Conservation (phyloP, 1,284 basidiomycete genomes). For the Puccinia horiana region DNA sequence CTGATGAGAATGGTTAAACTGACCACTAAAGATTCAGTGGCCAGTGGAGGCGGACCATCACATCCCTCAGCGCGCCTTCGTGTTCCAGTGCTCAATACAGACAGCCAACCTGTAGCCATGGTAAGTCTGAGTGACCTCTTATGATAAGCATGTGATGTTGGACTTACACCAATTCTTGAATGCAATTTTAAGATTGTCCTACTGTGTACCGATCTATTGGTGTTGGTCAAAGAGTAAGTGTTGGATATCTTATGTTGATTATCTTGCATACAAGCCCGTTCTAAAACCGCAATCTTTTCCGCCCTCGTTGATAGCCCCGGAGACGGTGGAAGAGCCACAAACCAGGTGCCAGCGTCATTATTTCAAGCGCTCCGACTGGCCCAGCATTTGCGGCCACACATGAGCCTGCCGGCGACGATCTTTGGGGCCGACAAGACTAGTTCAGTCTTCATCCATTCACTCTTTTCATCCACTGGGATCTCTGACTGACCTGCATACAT, state of each 20-base stretch:
- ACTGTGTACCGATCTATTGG: constrained; percentile 44
- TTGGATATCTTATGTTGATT: background rate
- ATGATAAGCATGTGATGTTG: background rate
- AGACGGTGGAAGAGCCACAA: constrained; percentile 35
- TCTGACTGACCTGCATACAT: background rate
- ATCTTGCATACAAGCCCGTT: background rate
- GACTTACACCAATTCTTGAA: background rate
- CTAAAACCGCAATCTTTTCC: background rate
- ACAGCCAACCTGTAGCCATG: constrained; percentile 40
- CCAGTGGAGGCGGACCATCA: background rate
- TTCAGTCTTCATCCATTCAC: background rate
- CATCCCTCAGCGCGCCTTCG: constrained; percentile 13
- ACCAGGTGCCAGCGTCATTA: constrained; percentile 16
- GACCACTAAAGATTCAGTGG: constrained; percentile 21
- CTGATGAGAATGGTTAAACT: constrained; percentile 46
- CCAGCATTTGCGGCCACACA: constrained; percentile 30
- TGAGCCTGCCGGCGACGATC: constrained; percentile 40
- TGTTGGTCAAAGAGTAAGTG: constrained; percentile 46
- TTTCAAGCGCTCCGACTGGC: constrained; percentile 45
- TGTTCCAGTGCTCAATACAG: constrained; percentile 41
- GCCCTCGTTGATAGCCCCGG: constrained; percentile 12
- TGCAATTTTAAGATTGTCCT: constrained; percentile 30
- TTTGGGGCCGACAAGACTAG: constrained; percentile 46
- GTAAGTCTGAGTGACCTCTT: background rate
- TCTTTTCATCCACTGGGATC: background rate